Conservation (phyloP, 108 stramenopile species). For the Pseudonitzschia multistriata region DNA sequence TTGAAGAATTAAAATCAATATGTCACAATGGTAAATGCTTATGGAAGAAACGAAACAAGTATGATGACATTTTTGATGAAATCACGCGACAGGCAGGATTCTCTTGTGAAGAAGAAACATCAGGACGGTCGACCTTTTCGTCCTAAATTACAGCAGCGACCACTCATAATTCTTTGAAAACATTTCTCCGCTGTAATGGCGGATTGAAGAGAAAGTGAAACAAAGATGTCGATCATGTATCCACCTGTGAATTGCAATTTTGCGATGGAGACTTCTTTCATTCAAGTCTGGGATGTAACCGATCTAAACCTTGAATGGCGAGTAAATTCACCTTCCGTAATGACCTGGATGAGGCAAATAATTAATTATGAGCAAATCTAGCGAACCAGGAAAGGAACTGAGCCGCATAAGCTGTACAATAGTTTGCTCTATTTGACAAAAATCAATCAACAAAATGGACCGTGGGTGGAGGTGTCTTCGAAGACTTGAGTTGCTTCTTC, state of each 20-base stretch:
- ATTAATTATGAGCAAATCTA: background rate
- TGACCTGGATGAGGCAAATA: constrained; percentile 10
- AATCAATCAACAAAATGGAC: no score
- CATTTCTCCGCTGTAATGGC: no score
- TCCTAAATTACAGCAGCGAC: no score
- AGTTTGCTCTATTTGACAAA: no score
- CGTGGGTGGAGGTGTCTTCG: no score
- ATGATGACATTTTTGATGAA: constrained; percentile 65
- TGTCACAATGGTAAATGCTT: constrained; percentile 80
- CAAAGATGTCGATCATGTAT: no score
- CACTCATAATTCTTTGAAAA: background rate
- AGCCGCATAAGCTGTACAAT: no score
- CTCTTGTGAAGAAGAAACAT: constrained; percentile 22
- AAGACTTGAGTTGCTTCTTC: no score
- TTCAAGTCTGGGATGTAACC: background rate
- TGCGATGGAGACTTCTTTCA: background rate
- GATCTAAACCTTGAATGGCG: background rate
- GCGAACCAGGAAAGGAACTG: constrained; percentile 16
- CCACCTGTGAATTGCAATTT: background rate
- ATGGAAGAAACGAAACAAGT: constrained; percentile 76
- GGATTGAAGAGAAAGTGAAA: no score
- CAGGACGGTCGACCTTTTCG: background rate
- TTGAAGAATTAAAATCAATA: constrained; percentile 54
- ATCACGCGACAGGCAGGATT: constrained; percentile 24
- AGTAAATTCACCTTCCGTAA: constrained; percentile 12